phyloP scores from a whole-genome alignment of 2,329 filamentous ascomycete species.

The Colletotrichum orbiculare region DNA sequence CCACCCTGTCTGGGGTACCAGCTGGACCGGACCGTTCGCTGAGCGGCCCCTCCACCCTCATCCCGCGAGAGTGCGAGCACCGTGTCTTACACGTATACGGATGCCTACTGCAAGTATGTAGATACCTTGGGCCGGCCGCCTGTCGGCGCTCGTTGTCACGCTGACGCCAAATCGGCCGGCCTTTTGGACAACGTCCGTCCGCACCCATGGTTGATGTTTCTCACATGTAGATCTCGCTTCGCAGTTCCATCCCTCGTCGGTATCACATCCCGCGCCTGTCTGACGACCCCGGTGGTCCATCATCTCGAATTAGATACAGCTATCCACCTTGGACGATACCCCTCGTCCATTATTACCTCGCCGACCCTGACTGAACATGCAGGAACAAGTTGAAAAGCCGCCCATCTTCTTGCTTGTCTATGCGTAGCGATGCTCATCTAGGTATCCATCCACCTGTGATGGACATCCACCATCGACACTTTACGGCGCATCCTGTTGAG shows the following conservation, averaged over 20 bases:
- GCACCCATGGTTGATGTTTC: slow-evolving; percentile 15
- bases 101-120: neutral
- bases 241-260: slow-evolving; percentile 14
- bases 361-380: neutral
- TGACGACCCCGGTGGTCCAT: slow-evolving; percentile 31
- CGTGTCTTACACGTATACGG: neutral
- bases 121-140: too few relatives aligned
- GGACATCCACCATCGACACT: slow-evolving; percentile 7
- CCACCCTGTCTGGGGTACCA: neutral
- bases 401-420: too few relatives aligned
- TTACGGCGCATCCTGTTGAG: slow-evolving; percentile 11
- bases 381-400: too few relatives aligned
- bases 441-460: slow-evolving; percentile 11
- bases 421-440: too few relatives aligned
- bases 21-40: neutral
- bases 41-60: slow-evolving; percentile 4
- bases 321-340: slow-evolving; percentile 19
- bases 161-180: slow-evolving; percentile 7
- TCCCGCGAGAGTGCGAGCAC: neutral
- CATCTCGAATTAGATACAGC: slow-evolving; percentile 34
- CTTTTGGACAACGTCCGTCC: slow-evolving; percentile 27
- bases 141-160: too few relatives aligned
- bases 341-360: slow-evolving; percentile 12
- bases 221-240: slow-evolving; percentile 28
- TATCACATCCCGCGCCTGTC: slow-evolving; percentile 19